These are phyloP conservation scores for Xylaria sp. DNA, from an alignment of 2,329 filamentous ascomycete genomes.

Conservation along the genomic window DNA sequence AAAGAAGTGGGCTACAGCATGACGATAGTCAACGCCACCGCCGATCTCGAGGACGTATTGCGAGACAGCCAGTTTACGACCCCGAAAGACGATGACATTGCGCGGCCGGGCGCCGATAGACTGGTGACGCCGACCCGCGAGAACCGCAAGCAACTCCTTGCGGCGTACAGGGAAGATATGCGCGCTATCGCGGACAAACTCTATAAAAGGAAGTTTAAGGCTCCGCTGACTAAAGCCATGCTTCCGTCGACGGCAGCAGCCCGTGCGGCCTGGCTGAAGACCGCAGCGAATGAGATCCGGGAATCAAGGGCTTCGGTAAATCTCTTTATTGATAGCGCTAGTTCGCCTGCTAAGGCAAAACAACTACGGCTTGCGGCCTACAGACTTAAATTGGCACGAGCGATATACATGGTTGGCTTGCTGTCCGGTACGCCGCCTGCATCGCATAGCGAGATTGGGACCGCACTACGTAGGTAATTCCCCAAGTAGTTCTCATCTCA, in stretches of 20 bases:
- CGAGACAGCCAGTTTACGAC: neutral
- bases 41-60: slow-evolving; percentile 9
- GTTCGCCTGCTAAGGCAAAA: slow-evolving; percentile 4
- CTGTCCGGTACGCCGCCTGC: neutral
- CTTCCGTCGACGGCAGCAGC: neutral
- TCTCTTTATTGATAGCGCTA: neutral
- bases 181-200: neutral
- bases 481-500: neutral
- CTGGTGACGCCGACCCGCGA: slow-evolving; percentile 8
- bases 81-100: neutral
- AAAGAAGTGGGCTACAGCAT: neutral
- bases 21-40: slow-evolving; percentile 2
- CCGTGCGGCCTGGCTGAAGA: neutral
- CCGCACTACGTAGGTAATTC: neutral
- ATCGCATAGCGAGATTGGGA: neutral
- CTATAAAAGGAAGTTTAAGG: slow-evolving; percentile 7
- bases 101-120: neutral
- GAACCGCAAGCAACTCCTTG: slow-evolving; percentile 2
- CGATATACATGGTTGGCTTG: slow-evolving; percentile 11
- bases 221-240: neutral
- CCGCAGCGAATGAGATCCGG: neutral
- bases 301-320: neutral
- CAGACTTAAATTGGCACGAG: slow-evolving; percentile 14
- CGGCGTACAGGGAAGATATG: slow-evolving; percentile 1
- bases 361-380: slow-evolving; percentile 13